phyloP scores from a whole-genome alignment of 2,329 filamentous ascomycete species.

The Ascochyta pisi region DNA sequence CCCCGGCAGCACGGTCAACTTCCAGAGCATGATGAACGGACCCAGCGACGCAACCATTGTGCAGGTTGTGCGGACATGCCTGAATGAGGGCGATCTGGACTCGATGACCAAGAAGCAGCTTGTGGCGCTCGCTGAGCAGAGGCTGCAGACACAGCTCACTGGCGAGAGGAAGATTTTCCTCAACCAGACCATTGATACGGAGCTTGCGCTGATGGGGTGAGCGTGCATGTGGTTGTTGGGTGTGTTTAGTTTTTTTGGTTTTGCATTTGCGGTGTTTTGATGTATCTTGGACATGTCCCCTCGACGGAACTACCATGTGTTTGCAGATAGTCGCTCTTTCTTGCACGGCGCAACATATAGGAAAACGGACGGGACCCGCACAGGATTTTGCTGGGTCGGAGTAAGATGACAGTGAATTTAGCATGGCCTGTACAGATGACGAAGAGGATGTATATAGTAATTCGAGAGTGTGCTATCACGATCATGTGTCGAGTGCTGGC shows the following conservation, averaged over 20 bases:
- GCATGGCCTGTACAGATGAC: conserved; percentile 7
- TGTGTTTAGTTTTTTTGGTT: conserved; percentile 8
- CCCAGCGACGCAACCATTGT: conserved; percentile 82
- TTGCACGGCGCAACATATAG: conserved; percentile 7
- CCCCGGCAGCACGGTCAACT: conserved; percentile 64
- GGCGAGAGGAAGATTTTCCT: conserved; percentile 89
- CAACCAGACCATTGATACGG: conserved; percentile 89
- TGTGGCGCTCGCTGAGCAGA: conserved; percentile 85
- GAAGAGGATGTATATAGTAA: conserved; percentile 11
- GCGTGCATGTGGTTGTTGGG: conserved; percentile 25
- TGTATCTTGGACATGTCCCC: conserved; percentile 19
- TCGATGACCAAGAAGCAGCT: conserved; percentile 98
- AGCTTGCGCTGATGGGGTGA: conserved; percentile 89
- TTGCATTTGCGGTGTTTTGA: conserved; percentile 28
- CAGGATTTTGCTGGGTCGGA: conserved; percentile 6
- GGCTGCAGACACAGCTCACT: conserved; percentile 84
- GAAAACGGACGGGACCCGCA: conserved; percentile 13
- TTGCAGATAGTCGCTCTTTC: conserved; percentile 16
- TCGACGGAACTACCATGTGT: conserved; percentile 1
- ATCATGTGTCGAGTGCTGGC: neutral
- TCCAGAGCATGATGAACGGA: conserved; percentile 64
- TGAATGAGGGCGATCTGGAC: conserved; percentile 90
- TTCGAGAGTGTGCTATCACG: conserved; percentile 3
- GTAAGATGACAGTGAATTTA: conserved; percentile 1
- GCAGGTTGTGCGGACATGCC: conserved; percentile 81